Evolutionary conservation across 2,329 filamentous ascomycete species (phyloP).

Genomic region (Scytalidium lignicola): DNA sequence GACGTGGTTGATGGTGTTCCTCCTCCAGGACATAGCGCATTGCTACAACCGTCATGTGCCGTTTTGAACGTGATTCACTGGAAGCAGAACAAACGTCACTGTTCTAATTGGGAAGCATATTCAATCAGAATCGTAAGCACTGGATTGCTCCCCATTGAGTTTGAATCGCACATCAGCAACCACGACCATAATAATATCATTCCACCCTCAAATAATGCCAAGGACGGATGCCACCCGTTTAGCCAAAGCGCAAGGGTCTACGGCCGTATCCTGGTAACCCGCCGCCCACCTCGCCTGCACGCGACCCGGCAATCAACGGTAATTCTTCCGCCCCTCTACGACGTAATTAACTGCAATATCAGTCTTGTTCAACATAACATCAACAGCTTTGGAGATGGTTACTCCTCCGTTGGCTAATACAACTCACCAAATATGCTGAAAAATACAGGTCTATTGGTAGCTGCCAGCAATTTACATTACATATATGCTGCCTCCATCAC

Average conservation of each 20-base stretch:
- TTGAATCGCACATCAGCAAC: no score
- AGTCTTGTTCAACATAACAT: neutral
- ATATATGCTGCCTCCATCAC: constrained; percentile 25
- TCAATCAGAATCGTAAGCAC: no score
- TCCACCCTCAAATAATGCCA: no score
- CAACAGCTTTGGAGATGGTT: neutral
- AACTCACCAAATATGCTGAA: constrained; percentile 35
- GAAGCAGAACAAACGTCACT: no score
- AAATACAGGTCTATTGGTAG: constrained; percentile 34
- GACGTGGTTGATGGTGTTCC: neutral
- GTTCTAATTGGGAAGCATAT: no score
- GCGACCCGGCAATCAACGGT: no score
- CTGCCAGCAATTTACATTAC: constrained; percentile 31
- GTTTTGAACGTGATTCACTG: neutral
- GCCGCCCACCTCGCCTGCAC: no score
- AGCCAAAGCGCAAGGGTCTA: no score
- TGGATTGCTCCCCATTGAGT: no score
- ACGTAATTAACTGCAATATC: neutral
- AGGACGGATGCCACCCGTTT: no score
- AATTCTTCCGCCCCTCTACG: neutral
- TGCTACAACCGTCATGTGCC: neutral
- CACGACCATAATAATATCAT: no score
- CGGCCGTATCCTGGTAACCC: no score
- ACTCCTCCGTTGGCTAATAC: neutral
- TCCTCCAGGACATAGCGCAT: neutral